A percentile compares a stretch with the other conserved stretches of the same genome.
These are phyloP conservation scores for Apiospora malaysiana DNA, from an alignment of 2,329 filamentous ascomycete species.

Conservation along the genomic window DNA sequence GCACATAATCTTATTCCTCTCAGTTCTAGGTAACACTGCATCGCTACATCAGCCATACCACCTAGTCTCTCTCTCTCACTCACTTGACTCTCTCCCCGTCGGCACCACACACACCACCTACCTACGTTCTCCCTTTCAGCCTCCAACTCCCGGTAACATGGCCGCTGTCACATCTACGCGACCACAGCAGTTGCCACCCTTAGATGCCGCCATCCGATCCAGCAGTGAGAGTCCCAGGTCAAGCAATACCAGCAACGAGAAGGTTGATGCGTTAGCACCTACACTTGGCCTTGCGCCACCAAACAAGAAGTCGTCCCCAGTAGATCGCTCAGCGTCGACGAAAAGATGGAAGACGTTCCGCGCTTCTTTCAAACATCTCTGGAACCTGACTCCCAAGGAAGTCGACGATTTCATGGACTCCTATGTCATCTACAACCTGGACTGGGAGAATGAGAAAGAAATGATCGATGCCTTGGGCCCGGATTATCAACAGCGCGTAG, in stretches of 20 bases:
- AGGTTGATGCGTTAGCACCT: slow-evolving; percentile 17
- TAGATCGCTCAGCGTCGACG: slow-evolving; percentile 50
- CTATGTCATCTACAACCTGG: slow-evolving; percentile 61
- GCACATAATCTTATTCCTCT: background rate
- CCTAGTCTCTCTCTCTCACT: background rate
- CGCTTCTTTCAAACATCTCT: slow-evolving; percentile 55
- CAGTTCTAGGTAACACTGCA: slow-evolving; percentile 7
- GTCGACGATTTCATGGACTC: slow-evolving; percentile 63
- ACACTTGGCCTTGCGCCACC: background rate
- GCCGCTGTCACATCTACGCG: slow-evolving; percentile 20
- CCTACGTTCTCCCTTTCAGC: background rate
- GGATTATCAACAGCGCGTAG: slow-evolving; percentile 55
- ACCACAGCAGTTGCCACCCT: slow-evolving; percentile 17
- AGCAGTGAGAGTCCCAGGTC: slow-evolving; percentile 23
- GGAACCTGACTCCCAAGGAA: slow-evolving; percentile 53
- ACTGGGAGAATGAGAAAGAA: slow-evolving; percentile 56
- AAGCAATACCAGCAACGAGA: slow-evolving; percentile 26
- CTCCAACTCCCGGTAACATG: slow-evolving; percentile 14
- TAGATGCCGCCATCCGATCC: slow-evolving; percentile 16
- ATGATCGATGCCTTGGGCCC: slow-evolving; percentile 55
- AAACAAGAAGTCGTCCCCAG: slow-evolving; percentile 29
- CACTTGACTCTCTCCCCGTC: background rate
- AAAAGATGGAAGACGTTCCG: slow-evolving; percentile 57
- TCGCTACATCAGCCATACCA: background rate
- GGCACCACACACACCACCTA: background rate